Base-by-base conservation (phyloP, 1,284 basidiomycete species). In the Fereydounia khargensis region DNA sequence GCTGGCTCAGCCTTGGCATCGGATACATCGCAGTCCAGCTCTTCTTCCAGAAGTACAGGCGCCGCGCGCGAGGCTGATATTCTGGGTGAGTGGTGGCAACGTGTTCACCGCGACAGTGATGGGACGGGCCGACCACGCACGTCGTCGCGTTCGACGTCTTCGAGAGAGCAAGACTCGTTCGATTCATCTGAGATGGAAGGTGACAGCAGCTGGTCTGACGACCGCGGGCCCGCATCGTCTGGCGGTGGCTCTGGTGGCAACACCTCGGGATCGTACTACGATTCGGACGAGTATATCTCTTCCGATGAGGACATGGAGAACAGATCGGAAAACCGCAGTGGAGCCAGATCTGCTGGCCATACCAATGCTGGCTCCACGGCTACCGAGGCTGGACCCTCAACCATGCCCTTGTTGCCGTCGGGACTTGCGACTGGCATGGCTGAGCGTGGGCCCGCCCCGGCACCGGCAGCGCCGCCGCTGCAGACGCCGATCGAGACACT, bases 401-500 rank as follows among this genome's bases (percentile, higher is more conserved):
- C 8, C 30, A 36, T 5, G 13, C 3, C 10, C 10, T 21, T 30
- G 17, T 30, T 16, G 6, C 16, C 22, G 9, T 11, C 25, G 11
- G 14, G 25, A n/a, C 6, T 30, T 25, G 14, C 5, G 8, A 3
- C 17, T 5, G 9, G 16, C 13, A 13, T 7, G 17, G 24, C 9
- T 32, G 11, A 24, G 25, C 38, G 21, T 3, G 28, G 22, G 19
- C 27, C 34, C n/a, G 20, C 18, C 8, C 35, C 18, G 28, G 25
- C 43, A 31, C 33, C 18, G 19, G 35, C 13, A 9, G 57, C 52
- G 9, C 57, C 57, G 0, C 57, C 57, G 1, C 57, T 51, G 39
- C 50, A 46, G 34, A 60, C 52, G 35, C 57, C 57, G n/a, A 60
- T 60, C 39, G 57, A 60, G 30, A 52, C 49, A 25, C 42, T 60